Conservation (phyloP, 345 rosid species). For the Chamaenerion angustifolium region DNA sequence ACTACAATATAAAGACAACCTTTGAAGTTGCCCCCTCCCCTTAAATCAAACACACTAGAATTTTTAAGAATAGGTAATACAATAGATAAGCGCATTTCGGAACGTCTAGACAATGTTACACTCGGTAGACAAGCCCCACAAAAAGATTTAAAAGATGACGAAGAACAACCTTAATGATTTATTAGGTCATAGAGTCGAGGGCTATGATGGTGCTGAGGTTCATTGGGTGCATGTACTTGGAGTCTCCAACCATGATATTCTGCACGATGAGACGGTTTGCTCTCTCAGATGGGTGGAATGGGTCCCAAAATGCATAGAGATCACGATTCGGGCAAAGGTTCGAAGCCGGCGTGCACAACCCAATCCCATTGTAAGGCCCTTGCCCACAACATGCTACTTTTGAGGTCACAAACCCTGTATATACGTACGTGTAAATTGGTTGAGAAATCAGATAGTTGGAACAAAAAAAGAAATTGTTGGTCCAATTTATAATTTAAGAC, state of each 20-base stretch:
- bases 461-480: too few relatives aligned
- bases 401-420: constrained; percentile 61
- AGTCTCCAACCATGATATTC: constrained; percentile 33
- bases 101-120: too few relatives aligned
- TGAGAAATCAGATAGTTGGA: too few relatives aligned
- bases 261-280: constrained; percentile 51
- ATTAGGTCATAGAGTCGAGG: constrained; percentile 23
- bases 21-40: too few relatives aligned
- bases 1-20: too few relatives aligned
- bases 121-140: too few relatives aligned
- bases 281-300: constrained; percentile 72
- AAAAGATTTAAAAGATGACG: too few relatives aligned
- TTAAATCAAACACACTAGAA: too few relatives aligned
- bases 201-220: constrained; percentile 71
- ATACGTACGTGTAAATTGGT: not conserved
- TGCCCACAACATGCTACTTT: constrained; percentile 89
- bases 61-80: too few relatives aligned
- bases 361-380: constrained; percentile 78
- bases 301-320: constrained; percentile 70
- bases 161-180: too few relatives aligned
- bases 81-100: too few relatives aligned
- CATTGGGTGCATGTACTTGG: constrained; percentile 65
- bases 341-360: constrained; percentile 59
- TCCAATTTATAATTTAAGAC: too few relatives aligned
- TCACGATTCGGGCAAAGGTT: constrained; percentile 65